Percentiles rank a stretch among this genome's conserved stretches.
These are phyloP conservation scores for Nadsonia starkeyi-henricii DNA, from an alignment of 1,139 yeast genomes.

Conservation along the genomic window DNA sequence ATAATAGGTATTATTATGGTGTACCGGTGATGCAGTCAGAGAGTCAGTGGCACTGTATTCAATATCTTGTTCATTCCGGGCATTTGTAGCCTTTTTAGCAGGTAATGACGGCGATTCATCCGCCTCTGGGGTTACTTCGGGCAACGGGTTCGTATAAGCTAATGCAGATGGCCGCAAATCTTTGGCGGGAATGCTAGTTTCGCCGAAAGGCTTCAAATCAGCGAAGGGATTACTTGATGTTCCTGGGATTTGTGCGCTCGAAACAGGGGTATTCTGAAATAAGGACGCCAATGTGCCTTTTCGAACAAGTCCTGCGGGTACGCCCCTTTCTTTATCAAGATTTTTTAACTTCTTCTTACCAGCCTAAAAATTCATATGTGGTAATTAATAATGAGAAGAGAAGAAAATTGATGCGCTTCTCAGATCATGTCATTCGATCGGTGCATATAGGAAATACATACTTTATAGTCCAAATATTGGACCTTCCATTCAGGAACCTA, in stretches of 20 bases:
- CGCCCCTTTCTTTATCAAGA: slow-evolving; percentile 16
- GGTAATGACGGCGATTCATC: no score
- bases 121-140: no score
- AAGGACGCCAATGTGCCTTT: slow-evolving; percentile 4
- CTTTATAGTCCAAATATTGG: slow-evolving; percentile 65
- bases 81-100: no score
- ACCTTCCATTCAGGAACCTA: slow-evolving; percentile 78
- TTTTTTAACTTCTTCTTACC: slow-evolving; percentile 48
- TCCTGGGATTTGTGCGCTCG: slow-evolving; percentile 1
- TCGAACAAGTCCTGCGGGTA: slow-evolving; percentile 9
- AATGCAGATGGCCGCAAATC: no score
- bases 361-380: slow-evolving; percentile 15
- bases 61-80: no score
- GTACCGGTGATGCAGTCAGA: slow-evolving; percentile 3
- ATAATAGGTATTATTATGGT: slow-evolving; percentile 2
- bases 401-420: no score
- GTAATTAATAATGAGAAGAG: no score
- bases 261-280: slow-evolving; percentile 7
- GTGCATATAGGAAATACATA: slow-evolving; percentile 7
- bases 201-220: slow-evolving; percentile 2
- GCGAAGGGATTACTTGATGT: background rate
- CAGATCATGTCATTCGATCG: no score
- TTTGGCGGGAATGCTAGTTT: no score
- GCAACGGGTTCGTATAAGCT: no score
- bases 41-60: background rate